Base-by-base conservation (phyloP, 768 basidiomycete genomes). In the Suillus alpinus region DNA sequence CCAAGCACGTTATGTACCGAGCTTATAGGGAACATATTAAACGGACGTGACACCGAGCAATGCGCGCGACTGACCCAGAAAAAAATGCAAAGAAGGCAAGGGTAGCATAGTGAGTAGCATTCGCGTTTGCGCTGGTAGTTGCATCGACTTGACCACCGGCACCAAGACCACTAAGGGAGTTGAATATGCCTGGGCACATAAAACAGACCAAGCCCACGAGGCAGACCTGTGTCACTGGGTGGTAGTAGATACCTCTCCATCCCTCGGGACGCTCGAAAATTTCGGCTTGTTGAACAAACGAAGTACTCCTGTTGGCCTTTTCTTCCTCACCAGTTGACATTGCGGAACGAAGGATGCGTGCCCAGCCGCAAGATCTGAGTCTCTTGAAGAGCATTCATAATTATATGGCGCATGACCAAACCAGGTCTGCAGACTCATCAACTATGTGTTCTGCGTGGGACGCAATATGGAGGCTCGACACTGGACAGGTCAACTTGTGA, bases 1-100 rank as follows among this genome's bases (percentile, higher is more conserved):
- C 93, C 94, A 36, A 95, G 78, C 59, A 83, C 83, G 64, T 95
- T 94, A 75, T 91, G 91, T 68, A 92, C 75, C 3, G 90, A 88
- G 23, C 90, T 90, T 89, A 10, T 26, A 37, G 20, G 58, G 55
- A 10, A 32, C 6, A 36, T 84, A 52, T 52, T n/a, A 52, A 34
- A 52, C 23, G 8, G 20, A 23, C 2, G 20, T 14, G 13, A 52
- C 20, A 20, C 20, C 20, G 9, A 39, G 16, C 23, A 37, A 14
- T 36, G 51, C 34, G 4, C 5, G 23, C 37, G 8, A 63, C 80
- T 18, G 64, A 89, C 89, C 90, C 90, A 14, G 89, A 78, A 60
- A 88, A 87, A 77, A 89, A 88, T 0, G 84, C 84, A 12, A 76
- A 78, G 60, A 82, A 74, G 4, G 86, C 83, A 65, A 86, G 88